These are phyloP conservation scores for Malus hybrid DNA, from an alignment of 331 rosid species.

Conservation along the genomic window DNA sequence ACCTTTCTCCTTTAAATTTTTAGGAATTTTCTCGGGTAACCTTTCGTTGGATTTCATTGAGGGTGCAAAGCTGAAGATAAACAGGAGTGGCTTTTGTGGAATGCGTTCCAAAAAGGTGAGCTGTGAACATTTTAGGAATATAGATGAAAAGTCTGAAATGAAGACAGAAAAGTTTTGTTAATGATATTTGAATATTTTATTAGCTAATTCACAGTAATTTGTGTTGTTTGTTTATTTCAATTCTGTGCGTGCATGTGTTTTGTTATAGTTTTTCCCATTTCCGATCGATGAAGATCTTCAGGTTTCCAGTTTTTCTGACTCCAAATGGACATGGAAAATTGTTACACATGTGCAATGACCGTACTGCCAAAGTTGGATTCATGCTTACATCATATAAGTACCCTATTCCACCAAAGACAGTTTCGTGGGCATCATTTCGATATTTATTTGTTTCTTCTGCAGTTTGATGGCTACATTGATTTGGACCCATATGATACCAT, in stretches of 20 bases:
- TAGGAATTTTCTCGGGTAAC: conserved; percentile 76
- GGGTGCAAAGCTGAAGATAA: conserved; percentile 51
- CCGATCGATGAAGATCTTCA: not conserved
- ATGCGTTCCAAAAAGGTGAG: conserved; percentile 88
- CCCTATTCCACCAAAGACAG: not conserved
- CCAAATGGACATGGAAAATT: not conserved
- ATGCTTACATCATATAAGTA: not conserved
- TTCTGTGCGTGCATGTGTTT: not conserved
- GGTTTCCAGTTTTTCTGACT: not conserved
- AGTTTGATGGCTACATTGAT: conserved; percentile 82
- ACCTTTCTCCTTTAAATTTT: not conserved
- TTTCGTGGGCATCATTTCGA: not conserved
- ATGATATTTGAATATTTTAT: not conserved
- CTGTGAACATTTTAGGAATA: not conserved
- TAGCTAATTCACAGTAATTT: not conserved
- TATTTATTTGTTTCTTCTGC: conserved; percentile 20
- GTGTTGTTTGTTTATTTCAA: not conserved
- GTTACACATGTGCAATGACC: not conserved
- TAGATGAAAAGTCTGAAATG: not conserved
- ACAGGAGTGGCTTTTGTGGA: conserved; percentile 80
- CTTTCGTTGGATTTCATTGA: conserved; percentile 62
- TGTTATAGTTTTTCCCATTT: not conserved
- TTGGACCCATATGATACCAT: conserved; percentile 81
- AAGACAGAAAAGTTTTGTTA: not conserved
- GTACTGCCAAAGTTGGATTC: not conserved